Base-by-base conservation (phyloP, 495 filamentous ascomycete species). In the Neurospora hispaniola region DNA sequence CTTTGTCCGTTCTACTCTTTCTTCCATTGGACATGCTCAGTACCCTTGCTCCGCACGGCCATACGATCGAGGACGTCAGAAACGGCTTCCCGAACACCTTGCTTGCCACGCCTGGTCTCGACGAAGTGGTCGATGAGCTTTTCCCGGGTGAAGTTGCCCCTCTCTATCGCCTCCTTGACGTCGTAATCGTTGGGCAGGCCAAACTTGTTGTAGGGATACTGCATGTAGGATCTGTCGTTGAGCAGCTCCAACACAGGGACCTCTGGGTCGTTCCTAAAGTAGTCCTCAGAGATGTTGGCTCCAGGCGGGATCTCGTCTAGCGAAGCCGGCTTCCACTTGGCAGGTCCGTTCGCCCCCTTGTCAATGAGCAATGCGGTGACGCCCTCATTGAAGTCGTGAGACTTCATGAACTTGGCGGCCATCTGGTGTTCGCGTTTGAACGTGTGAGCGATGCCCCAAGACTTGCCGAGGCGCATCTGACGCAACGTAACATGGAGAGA, bases 341-440 rank as follows among this genome's bases (percentile, higher is more conserved):
- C 88, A 27, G 54, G 54, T 14, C 54, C 27, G 48, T 59, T 59
- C 38, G 82, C 82, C 70, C 84, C 80, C 82, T 93, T 92, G 42
- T 86, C 84, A 74, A 94, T 86, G 35, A 98, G 85, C 31, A 88
- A 85, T 38, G 93, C 90, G 71, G 87, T 88, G 59, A 98, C 94
- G 46, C 96, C 96, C 80, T 93, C 90, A 66, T 88, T 87, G 80
- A 98, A 99, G 80, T 99, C 96, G 5, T 89, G 90, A 77, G 93
- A 89, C 42, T 82, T 79, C 95, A 98, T 97, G 85, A 98, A 98
- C 70, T 87, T 86, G 48, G 85, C 78, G 5, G 96, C 93, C 43
- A 98, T 90, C 74, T 88, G 84, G 80, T 94, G 85, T 83, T 99
- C 96, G 43, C 89, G 88, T 78, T 89, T 84, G 86, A 98, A 98